These are phyloP conservation scores for Helianthus tuberosus DNA, from an alignment of 129 eudicot species.

Conservation along the genomic window DNA sequence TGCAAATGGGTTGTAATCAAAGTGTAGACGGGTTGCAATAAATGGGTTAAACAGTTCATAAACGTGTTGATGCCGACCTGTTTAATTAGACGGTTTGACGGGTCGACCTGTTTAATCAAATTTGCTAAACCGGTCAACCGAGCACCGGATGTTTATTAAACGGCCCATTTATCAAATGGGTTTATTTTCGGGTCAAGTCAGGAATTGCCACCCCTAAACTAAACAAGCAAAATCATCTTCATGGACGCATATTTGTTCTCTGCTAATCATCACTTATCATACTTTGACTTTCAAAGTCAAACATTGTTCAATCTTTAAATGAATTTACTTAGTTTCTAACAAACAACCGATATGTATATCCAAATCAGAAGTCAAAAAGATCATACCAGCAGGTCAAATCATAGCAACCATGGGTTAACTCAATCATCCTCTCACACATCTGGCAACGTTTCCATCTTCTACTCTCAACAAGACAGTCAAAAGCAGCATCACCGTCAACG, in stretches of 20 bases:
- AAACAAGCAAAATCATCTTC: constrained; percentile 6
- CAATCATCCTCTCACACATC: constrained; percentile 67
- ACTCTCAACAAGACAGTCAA: constrained; percentile 40
- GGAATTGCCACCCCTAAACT: not conserved
- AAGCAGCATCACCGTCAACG: constrained; percentile 29
- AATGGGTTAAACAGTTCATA: not conserved
- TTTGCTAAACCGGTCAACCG: not conserved
- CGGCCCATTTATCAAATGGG: not conserved
- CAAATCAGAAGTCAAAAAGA: not conserved
- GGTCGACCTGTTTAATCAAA: not conserved
- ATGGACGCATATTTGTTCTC: not conserved
- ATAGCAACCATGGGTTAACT: constrained; percentile 61
- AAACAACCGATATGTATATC: not conserved
- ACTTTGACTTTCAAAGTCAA: constrained; percentile 4
- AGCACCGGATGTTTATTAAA: not conserved
- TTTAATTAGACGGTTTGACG: not conserved
- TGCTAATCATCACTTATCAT: not conserved
- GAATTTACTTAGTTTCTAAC: not conserved
- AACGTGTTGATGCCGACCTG: not conserved
- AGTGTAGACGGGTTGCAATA: not conserved
- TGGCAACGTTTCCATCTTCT: constrained; percentile 65
- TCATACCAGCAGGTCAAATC: constrained; percentile 75
- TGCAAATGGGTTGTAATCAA: not conserved
- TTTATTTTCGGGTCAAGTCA: not conserved
- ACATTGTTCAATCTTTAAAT: not conserved